phyloP scores from a whole-genome alignment of 2,329 filamentous ascomycete species.

The Arachnopeziza araneosa region DNA sequence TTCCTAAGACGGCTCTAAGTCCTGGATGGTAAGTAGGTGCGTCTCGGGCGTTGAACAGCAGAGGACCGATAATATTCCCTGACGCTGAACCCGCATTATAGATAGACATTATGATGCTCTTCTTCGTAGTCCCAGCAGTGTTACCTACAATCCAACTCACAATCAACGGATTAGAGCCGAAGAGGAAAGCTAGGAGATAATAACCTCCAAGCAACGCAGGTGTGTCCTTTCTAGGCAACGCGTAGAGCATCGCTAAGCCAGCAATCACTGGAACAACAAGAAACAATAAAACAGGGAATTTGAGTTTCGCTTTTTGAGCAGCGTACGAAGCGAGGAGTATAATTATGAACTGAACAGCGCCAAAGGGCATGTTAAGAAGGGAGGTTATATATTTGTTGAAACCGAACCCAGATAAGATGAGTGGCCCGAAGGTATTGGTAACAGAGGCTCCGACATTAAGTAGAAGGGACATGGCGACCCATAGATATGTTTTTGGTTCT shows the following conservation, averaged over 20 bases:
- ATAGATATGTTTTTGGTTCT: slow-evolving; percentile 29
- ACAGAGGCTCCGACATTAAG: slow-evolving; percentile 3
- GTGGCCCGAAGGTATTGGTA: slow-evolving; percentile 3
- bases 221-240: slow-evolving; percentile 41
- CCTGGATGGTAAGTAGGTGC: slow-evolving; percentile 54
- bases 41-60: slow-evolving; percentile 54
- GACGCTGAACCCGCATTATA: slow-evolving; percentile 57
- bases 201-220: slow-evolving; percentile 52
- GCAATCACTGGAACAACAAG: slow-evolving; percentile 56
- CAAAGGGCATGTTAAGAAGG: slow-evolving; percentile 63
- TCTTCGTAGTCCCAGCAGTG: slow-evolving; percentile 63
- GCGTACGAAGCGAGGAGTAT: slow-evolving; percentile 55
- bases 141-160: slow-evolving; percentile 66
- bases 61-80: slow-evolving; percentile 62
- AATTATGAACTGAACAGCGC: slow-evolving; percentile 52
- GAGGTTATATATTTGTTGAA: slow-evolving; percentile 48
- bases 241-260: slow-evolving; percentile 53
- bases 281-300: slow-evolving; percentile 47
- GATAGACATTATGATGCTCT: slow-evolving; percentile 56
- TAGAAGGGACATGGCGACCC: slow-evolving; percentile 1
- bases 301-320: slow-evolving; percentile 50
- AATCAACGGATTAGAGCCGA: slow-evolving; percentile 59
- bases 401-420: slow-evolving; percentile 4
- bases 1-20: slow-evolving; percentile 47
- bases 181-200: slow-evolving; percentile 62